Evolutionary conservation across 331 rosid genomes (phyloP).

Genomic region (Ulmus americana): DNA sequence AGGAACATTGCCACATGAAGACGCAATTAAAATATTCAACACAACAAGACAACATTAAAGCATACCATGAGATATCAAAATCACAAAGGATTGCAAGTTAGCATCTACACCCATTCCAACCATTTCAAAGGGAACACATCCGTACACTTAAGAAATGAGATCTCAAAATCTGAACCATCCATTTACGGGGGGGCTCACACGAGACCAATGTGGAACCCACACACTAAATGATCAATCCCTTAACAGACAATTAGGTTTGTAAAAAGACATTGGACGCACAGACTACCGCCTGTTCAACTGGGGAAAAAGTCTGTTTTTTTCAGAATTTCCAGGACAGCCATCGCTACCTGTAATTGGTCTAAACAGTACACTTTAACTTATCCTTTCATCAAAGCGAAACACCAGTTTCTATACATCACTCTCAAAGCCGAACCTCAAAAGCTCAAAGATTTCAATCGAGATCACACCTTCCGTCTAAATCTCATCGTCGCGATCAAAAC

Average conservation of each 20-base stretch:
- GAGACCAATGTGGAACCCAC: background rate
- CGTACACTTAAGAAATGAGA: background rate
- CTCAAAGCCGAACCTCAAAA: background rate
- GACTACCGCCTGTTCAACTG: background rate
- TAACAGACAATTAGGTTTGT: background rate
- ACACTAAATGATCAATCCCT: background rate
- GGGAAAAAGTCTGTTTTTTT: background rate
- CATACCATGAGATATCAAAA: background rate
- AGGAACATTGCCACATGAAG: background rate
- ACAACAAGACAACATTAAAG: background rate
- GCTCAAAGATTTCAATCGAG: background rate
- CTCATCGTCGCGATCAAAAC: background rate
- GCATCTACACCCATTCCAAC: background rate
- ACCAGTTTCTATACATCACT: background rate
- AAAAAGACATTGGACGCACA: background rate
- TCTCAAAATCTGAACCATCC: background rate
- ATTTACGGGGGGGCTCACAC: background rate
- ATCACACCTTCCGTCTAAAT: background rate
- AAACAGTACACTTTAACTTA: background rate
- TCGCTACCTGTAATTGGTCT: background rate
- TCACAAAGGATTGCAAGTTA: background rate
- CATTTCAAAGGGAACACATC: background rate
- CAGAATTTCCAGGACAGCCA: background rate
- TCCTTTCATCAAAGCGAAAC: background rate
- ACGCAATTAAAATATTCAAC: background rate